Base-by-base conservation (phyloP, 768 basidiomycete species). In the Russula sp. region DNA sequence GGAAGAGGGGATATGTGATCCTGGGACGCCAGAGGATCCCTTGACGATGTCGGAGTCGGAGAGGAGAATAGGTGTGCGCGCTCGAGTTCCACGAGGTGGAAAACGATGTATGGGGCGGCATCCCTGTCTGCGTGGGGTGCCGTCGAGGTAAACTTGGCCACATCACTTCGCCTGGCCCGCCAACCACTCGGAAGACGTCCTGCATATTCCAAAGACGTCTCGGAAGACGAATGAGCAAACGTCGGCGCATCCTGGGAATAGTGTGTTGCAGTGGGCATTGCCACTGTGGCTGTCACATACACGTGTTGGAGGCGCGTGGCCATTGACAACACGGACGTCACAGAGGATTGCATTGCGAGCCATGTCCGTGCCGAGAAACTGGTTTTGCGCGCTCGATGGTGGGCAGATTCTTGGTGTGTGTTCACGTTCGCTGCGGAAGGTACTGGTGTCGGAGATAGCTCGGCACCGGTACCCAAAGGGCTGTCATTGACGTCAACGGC, bases 241-340 rank as follows among this genome's bases (percentile, higher is more conserved):
- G 53, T 54, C 57, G 47, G 16, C 50, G 39, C 56, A 18, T 56
- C 57, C 10, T 49, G 71, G 58, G 47, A 69, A 67, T 69, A 65
- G 55, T 46, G 48, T n/a, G 55, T 47, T 14, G 39, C 16, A 69
- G 65, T 74, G 58, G 77, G 75, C 34, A 77, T 70, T 70, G 81
- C 81, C 69, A 81, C 71, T 6, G 83, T 78, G 36, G 82, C 80
- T 48, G 75, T 72, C 61, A 85, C 77, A 65, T 85, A 86, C 39
- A 79, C 82, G 20, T 74, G 75, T 70, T 87, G 85, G 66, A 87
- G 74, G 11, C 79, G 79, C 60, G 77, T 78, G 39, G 62, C 65
- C 56, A 47, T 58, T 53, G 50, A 67, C 43, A 52, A 43, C 48
- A 52, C 50, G 20, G 54, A 69, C 49, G 53, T 52, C 48, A 50